Percentiles rank a stretch among this genome's conserved stretches.
These are phyloP conservation scores for Lipomyces yarrowii DNA, from an alignment of 1,139 yeast genomes.

Conservation along the genomic window DNA sequence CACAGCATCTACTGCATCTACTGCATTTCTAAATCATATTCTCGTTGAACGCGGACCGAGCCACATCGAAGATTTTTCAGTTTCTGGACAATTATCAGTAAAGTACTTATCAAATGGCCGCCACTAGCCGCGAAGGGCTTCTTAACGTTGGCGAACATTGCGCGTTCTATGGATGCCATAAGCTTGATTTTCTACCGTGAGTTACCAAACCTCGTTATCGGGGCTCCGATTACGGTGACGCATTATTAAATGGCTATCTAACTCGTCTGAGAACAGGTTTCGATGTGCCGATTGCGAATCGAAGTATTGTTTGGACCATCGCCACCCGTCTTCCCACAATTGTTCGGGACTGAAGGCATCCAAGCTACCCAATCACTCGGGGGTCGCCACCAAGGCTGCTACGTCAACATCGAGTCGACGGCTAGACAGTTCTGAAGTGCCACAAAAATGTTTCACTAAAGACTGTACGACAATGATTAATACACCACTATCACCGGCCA, in stretches of 20 bases:
- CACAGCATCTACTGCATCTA: neutral
- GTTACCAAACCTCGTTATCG: neutral
- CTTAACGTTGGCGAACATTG: conserved; percentile 62
- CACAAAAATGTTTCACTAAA: conserved; percentile 15
- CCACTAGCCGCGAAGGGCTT: conserved; percentile 42
- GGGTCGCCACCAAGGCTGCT: neutral
- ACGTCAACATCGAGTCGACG: conserved; percentile 4
- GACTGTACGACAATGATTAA: conserved; percentile 29
- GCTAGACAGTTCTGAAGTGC: conserved; percentile 15
- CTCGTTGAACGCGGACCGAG: neutral
- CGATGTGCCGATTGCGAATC: conserved; percentile 54
- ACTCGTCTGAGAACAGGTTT: conserved; percentile 38
- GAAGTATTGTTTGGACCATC: conserved; percentile 54
- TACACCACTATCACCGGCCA: conserved; percentile 32
- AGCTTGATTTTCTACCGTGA: conserved; percentile 58
- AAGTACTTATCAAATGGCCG: conserved; percentile 12
- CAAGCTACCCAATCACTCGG: neutral
- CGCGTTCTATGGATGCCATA: conserved; percentile 48
- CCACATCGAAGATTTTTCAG: neutral
- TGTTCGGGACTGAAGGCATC: conserved; percentile 39
- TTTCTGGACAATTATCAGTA: neutral
- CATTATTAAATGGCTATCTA: neutral
- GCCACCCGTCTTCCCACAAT: conserved; percentile 51
- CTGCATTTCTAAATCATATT: neutral
- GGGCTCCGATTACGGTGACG: neutral